These are phyloP conservation scores for Casuarina cunninghamiana DNA, from an alignment of 306 rosid species.

Conservation along the genomic window DNA sequence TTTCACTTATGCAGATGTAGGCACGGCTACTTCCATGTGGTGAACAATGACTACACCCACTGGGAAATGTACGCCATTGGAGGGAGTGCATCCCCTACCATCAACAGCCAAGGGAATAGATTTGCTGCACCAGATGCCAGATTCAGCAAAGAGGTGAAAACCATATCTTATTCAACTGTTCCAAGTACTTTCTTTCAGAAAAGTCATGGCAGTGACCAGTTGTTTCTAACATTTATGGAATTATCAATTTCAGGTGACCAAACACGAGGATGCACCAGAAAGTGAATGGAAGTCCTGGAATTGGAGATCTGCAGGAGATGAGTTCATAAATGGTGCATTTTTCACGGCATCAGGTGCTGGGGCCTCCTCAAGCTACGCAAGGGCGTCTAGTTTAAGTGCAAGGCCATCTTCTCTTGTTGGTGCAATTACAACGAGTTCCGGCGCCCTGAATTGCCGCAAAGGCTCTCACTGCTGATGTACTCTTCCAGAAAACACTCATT, in stretches of 20 bases:
- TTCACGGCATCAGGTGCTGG: constrained; percentile 82
- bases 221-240: not conserved
- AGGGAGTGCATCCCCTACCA: constrained; percentile 92
- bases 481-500: constrained; percentile 33
- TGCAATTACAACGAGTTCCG: constrained; percentile 61
- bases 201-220: not conserved
- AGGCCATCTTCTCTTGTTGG: constrained; percentile 87
- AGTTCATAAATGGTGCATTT: constrained; percentile 79
- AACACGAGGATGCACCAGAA: constrained; percentile 93
- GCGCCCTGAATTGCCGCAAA: constrained; percentile 71
- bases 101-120: constrained; percentile 96
- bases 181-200: not conserved
- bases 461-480: constrained; percentile 78
- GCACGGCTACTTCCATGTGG: constrained; percentile 97
- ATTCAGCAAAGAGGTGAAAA: constrained; percentile 86
- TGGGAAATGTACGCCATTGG: constrained; percentile 99
- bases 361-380: constrained; percentile 87
- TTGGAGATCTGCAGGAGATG: constrained; percentile 92
- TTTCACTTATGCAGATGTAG: constrained; percentile 61
- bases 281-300: constrained; percentile 84
- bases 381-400: constrained; percentile 91
- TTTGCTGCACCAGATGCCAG: constrained; percentile 74
- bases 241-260: constrained; percentile 63
- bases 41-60: constrained; percentile 98
- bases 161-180: not conserved